Evolutionary conservation across 2,329 filamentous ascomycete genomes (phyloP), one percentile per base, ranked within the genome.

Genomic region (Saccharata proteae): DNA sequence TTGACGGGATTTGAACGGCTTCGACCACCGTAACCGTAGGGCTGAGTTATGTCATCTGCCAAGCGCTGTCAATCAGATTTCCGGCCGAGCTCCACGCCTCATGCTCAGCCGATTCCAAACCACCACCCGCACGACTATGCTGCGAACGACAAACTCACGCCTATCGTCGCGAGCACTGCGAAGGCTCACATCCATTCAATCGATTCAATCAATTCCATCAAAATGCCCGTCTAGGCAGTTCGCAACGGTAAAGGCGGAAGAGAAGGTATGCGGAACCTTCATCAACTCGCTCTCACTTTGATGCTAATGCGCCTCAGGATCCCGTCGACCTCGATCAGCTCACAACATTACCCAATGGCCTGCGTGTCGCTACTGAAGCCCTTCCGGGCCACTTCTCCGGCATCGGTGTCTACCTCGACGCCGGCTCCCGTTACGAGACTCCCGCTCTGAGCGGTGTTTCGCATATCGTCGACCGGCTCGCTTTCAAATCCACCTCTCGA

Each of bases 381-480:
- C 70, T 96, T 8, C 86, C 88, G 1, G 90, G 90, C 24, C 86
- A 86, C 44, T 98, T 98, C 57, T 82, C 86, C 4, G 90, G 85
- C 30, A 80, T 98, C 11, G 90, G 90, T 26, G 84, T 96, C 40
- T 98, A 94, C 61, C 74, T 98, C 50, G 86, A 96, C 55, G 85
- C 84, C 17, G 90, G 90, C 11, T 96, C 90, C 33, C 75, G 90
- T 43, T 96, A 90, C 62, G 90, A 98, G 58, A 88, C 81, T 52
- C 71, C 77, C 24, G 75, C 76, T 28, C 65, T 98, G 33, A 77
- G 83, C 37, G 90, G 90, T 26, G 82, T 92, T 16, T 93, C 85
- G 54, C 90, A 98, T 58, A 92, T 98, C 44, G 81, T 94, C 69
- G 90, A 98, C 57, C 73, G 90, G 4, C 61, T 98, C 22, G 90